Percentiles rank a stretch among this genome's conserved stretches.
These are phyloP conservation scores for Emericellopsis cladophorae DNA, from an alignment of 2,329 filamentous ascomycete species.

Conservation along the genomic window DNA sequence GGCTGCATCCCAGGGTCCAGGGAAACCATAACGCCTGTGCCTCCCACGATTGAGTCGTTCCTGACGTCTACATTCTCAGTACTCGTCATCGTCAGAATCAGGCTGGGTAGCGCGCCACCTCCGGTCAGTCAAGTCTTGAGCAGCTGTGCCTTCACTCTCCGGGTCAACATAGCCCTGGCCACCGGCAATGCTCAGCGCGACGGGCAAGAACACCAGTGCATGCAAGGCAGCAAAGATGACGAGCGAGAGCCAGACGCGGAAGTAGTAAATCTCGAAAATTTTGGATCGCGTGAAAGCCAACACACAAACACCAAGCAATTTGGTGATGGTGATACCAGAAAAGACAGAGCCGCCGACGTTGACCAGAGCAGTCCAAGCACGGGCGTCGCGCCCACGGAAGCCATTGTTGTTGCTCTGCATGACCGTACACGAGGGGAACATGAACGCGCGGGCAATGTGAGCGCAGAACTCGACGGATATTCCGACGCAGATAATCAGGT, in stretches of 20 bases:
- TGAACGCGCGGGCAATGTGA: conserved; percentile 90
- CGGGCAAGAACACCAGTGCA: conserved; percentile 82
- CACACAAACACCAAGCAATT: conserved; percentile 82
- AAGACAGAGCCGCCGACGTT: conserved; percentile 94
- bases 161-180: conserved; percentile 82
- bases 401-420: conserved; percentile 65
- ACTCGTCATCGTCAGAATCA: conserved; percentile 63
- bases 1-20: too few relatives aligned
- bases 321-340: conserved; percentile 91
- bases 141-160: conserved; percentile 75
- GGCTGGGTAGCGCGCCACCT: conserved; percentile 62
- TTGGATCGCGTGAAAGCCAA: conserved; percentile 92
- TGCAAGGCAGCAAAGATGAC: conserved; percentile 83
- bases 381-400: conserved; percentile 70
- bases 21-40: too few relatives aligned
- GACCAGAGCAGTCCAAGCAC: conserved; percentile 85
- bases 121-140: conserved; percentile 74
- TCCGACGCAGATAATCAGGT: conserved; percentile 91
- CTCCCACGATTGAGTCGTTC: too few relatives aligned
- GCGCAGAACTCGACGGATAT: conserved; percentile 97
- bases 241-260: conserved; percentile 87
- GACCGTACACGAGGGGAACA: conserved; percentile 73
- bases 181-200: conserved; percentile 73
- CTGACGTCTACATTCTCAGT: conserved; percentile 12
- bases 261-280: conserved; percentile 99